These are phyloP conservation scores for Eutypella sp. DNA, from an alignment of 2,329 filamentous ascomycete species.

Conservation along the genomic window DNA sequence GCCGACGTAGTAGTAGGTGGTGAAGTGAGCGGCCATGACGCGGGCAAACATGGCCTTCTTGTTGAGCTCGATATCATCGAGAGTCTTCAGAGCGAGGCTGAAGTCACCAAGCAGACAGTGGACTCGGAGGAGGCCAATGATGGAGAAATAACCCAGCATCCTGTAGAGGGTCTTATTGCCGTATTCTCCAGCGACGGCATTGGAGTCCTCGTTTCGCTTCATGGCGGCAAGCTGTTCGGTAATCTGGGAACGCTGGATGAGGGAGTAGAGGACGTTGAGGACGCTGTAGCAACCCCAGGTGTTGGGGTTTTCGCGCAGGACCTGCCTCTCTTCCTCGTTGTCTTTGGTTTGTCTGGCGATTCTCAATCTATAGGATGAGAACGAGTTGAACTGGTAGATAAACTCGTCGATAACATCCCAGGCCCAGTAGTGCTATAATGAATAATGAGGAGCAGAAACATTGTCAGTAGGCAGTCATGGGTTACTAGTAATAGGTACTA, in stretches of 20 bases:
- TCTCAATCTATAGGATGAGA: conserved; percentile 93
- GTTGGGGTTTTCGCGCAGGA: conserved; percentile 94
- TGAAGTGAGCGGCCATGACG: conserved; percentile 99
- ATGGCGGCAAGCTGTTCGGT: conserved; percentile 93
- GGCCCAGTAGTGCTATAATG: conserved; percentile 92
- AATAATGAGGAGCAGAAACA: too few species aligned
- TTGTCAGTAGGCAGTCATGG: too few species aligned
- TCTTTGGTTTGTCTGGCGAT: conserved; percentile 71
- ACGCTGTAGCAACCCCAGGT: conserved; percentile 99
- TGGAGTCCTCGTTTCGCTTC: conserved; percentile 88
- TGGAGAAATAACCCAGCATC: conserved; percentile 99
- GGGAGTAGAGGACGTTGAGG: conserved; percentile 96
- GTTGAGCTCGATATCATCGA: conserved; percentile 99
- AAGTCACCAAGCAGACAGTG: conserved; percentile 97
- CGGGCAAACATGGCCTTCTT: conserved; percentile 99
- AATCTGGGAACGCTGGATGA: conserved; percentile 97
- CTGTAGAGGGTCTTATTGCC: conserved; percentile 90
- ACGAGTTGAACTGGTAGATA: conserved; percentile 99
- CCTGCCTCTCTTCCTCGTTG: conserved; percentile 87
- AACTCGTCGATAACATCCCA: conserved; percentile 99
- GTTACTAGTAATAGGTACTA: too few species aligned
- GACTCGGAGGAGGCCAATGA: conserved; percentile 92
- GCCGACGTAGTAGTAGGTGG: conserved; percentile 99
- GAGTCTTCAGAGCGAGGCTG: conserved; percentile 94
- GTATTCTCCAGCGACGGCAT: conserved; percentile 88